Percentiles rank a stretch among this genome's conserved stretches.
phyloP scores from a whole-genome alignment of 2,329 filamentous ascomycete genomes.

The Pleurostoma richardsiae region DNA sequence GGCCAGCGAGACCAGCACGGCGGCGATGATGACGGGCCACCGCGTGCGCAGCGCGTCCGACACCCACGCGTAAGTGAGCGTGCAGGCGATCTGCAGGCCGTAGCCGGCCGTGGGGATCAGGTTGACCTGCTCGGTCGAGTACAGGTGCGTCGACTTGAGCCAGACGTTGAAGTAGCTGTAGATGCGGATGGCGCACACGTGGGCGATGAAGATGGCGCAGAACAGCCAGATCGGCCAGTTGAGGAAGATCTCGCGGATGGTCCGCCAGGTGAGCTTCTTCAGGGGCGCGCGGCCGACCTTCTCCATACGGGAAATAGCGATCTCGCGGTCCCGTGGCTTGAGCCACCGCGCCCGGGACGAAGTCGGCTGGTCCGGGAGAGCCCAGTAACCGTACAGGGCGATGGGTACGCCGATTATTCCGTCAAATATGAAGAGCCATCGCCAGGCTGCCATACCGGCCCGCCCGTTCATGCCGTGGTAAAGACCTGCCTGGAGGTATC shows the following conservation, averaged over 20 bases:
- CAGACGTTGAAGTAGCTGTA: conserved; percentile 28
- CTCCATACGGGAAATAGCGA: conserved; percentile 23
- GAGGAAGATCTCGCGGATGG: conserved; percentile 19
- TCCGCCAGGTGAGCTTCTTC: conserved; percentile 21
- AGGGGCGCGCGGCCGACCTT: conserved; percentile 21
- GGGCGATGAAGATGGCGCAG: conserved; percentile 22
- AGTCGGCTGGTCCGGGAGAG: conserved; percentile 25
- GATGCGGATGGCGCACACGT: conserved; percentile 27
- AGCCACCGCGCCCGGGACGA: conserved; percentile 19
- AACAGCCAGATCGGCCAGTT: conserved; percentile 25
- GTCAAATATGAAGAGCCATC: conserved; percentile 42
- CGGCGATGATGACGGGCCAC: conserved; percentile 49
- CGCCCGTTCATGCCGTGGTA: conserved; percentile 31
- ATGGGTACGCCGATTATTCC: conserved; percentile 27
- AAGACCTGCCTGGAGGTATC: conserved; percentile 34
- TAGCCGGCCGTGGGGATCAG: conserved; percentile 40
- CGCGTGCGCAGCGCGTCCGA: conserved; percentile 44
- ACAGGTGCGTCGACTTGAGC: conserved; percentile 24
- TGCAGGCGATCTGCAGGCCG: conserved; percentile 36
- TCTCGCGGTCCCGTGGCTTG: conserved; percentile 15
- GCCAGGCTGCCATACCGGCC: conserved; percentile 32
- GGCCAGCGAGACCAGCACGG: conserved; percentile 28
- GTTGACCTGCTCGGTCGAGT: conserved; percentile 39
- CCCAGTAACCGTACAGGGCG: conserved; percentile 23
- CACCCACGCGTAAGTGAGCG: conserved; percentile 47